Evolutionary conservation across 805 yeast species (phyloP).

Genomic region (Wickerhamiella spandovensis): DNA sequence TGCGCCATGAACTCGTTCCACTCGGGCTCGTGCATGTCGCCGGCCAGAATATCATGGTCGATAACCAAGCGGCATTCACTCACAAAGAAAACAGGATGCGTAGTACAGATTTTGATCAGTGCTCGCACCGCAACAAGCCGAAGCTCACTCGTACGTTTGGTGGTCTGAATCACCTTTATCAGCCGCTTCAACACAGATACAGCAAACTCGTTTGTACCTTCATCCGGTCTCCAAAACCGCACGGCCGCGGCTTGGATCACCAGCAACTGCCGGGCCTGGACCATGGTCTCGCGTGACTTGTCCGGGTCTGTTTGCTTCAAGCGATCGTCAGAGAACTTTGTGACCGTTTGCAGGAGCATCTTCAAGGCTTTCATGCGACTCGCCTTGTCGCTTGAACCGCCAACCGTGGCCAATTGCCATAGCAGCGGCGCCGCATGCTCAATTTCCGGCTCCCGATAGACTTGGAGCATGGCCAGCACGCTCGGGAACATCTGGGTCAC

Average conservation of each 20-base stretch:
- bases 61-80: not conserved
- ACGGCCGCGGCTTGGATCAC: constrained; percentile 1
- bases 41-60: not conserved
- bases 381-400: constrained; percentile 1
- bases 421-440: constrained; percentile 5
- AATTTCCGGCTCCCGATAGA: constrained; percentile 3
- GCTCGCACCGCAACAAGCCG: constrained; percentile 1
- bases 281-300: not conserved
- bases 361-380: not conserved
- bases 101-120: constrained; percentile 4
- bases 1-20: constrained; percentile 7
- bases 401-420: constrained; percentile 4
- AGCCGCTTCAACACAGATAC: not conserved
- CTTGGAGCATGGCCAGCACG: constrained; percentile 1
- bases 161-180: not conserved
- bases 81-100: constrained; percentile 3
- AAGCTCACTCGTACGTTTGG: not conserved
- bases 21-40: not conserved
- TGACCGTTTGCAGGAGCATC: not conserved
- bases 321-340: not conserved
- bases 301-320: not conserved
- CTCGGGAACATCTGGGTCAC: not conserved
- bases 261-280: not conserved
- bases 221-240: constrained; percentile 1
- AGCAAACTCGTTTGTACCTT: not conserved